Percentiles rank a stretch among this genome's conserved stretches.
phyloP scores from a whole-genome alignment of 192 early-diverging fungal species.

The Backusella luteola region DNA sequence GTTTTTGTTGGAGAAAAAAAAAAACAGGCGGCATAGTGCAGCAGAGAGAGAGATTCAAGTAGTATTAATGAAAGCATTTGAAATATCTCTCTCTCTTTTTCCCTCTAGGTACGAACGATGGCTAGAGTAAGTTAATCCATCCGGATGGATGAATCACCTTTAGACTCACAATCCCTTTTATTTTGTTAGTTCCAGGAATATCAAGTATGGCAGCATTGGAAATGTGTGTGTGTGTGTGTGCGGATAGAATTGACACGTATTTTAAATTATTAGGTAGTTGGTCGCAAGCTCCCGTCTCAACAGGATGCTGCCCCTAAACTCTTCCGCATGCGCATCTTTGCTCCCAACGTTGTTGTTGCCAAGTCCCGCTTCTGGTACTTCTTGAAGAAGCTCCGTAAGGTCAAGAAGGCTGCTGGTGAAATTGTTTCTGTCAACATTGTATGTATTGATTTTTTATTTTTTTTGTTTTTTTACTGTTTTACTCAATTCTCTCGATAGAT shows the following conservation, averaged over 20 bases:
- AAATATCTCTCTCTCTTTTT: background rate
- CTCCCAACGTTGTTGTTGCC: slow-evolving; percentile 97
- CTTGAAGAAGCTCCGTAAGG: slow-evolving; percentile 96
- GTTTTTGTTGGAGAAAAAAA: background rate
- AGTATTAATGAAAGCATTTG: slow-evolving; percentile 1
- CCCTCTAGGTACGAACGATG: background rate
- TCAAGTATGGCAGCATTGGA: background rate
- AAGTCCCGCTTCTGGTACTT: slow-evolving; percentile 99
- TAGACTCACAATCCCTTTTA: background rate
- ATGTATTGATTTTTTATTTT: background rate
- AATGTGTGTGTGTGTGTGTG: background rate
- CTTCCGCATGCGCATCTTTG: slow-evolving; percentile 98
- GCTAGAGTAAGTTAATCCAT: background rate
- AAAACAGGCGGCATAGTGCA: background rate
- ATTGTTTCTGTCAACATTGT: slow-evolving; percentile 90
- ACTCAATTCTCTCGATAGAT: slow-evolving; percentile 50
- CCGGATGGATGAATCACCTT: background rate
- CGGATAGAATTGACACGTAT: background rate
- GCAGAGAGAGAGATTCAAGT: background rate
- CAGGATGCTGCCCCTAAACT: slow-evolving; percentile 92
- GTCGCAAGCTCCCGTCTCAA: slow-evolving; percentile 90
- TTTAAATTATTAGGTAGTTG: slow-evolving; percentile 69
- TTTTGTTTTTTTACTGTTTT: no score
- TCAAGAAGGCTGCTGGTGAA: slow-evolving; percentile 99
- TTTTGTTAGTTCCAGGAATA: background rate